phyloP scores from a whole-genome alignment of 139 green algal species.

The Coelastrella sp. region DNA sequence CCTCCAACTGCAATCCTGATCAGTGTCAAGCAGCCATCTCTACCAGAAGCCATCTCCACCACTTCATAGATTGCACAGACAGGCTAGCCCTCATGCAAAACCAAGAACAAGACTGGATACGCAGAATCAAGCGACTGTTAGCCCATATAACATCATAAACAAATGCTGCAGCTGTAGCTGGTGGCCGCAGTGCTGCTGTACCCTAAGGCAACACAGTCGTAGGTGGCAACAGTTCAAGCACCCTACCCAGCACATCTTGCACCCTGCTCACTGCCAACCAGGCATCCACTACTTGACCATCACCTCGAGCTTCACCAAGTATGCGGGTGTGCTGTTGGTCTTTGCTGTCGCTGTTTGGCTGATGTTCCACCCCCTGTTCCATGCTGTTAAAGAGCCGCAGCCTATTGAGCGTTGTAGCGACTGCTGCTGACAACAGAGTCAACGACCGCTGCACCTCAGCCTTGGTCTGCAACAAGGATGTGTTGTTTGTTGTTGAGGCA shows the following conservation, averaged over 20 bases:
- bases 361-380: not conserved
- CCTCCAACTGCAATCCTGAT: no score
- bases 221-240: conserved; percentile 27
- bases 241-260: conserved; percentile 41
- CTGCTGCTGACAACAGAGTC: not conserved
- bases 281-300: conserved; percentile 33
- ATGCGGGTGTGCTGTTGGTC: not conserved
- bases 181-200: no score
- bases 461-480: not conserved
- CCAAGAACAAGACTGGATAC: no score
- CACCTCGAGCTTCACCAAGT: conserved; percentile 22
- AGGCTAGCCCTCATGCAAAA: no score
- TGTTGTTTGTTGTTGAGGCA: not conserved
- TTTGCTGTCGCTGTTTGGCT: not conserved
- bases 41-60: no score
- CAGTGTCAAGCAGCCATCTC: no score
- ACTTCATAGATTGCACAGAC: no score
- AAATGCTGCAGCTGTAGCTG: no score
- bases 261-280: conserved; percentile 43
- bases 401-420: not conserved
- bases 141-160: no score
- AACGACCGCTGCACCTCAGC: not conserved
- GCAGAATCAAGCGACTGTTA: no score
- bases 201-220: no score
- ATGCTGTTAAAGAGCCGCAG: conserved; percentile 14